phyloP scores from a whole-genome alignment of 495 filamentous ascomycete genomes.

The Podospora fimiseda region DNA sequence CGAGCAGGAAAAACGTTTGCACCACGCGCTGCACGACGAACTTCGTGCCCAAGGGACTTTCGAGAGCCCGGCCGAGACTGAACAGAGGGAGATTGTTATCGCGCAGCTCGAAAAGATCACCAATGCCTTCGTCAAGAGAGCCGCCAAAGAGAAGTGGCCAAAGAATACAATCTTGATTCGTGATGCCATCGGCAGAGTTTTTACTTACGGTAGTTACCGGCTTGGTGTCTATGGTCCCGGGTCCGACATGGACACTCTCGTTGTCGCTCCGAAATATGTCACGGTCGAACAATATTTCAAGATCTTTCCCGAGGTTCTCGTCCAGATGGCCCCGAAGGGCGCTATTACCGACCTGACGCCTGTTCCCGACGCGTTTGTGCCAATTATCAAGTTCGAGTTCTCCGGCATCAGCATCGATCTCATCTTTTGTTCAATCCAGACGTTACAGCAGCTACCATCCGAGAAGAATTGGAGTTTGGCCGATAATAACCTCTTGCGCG shows the following conservation, averaged over 20 bases:
- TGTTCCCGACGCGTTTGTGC: constrained; percentile 84
- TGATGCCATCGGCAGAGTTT: constrained; percentile 79
- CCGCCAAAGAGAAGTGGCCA: constrained; percentile 64
- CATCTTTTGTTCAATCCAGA: constrained; percentile 76
- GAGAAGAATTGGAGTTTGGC: constrained; percentile 60
- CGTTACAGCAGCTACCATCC: constrained; percentile 60
- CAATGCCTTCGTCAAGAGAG: constrained; percentile 75
- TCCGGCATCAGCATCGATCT: constrained; percentile 89
- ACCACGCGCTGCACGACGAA: constrained; percentile 72
- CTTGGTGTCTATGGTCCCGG: constrained; percentile 91
- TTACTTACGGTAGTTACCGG: constrained; percentile 90
- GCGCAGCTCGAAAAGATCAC: constrained; percentile 68
- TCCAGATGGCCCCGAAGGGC: constrained; percentile 62
- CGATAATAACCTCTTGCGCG: constrained; percentile 77
- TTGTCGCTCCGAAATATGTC: constrained; percentile 84
- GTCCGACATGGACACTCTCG: constrained; percentile 95
- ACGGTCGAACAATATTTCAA: constrained; percentile 84
- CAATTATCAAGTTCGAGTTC: constrained; percentile 92
- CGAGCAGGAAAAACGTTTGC: constrained; percentile 62
- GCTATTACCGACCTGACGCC: constrained; percentile 80
- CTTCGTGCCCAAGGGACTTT: constrained; percentile 86
- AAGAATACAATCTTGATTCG: constrained; percentile 69
- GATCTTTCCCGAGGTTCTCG: constrained; percentile 70
- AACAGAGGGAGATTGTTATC: constrained; percentile 55
- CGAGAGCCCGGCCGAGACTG: constrained; percentile 70